Base-by-base conservation (phyloP, 768 basidiomycete genomes). In the Boletus rubescentipes region DNA sequence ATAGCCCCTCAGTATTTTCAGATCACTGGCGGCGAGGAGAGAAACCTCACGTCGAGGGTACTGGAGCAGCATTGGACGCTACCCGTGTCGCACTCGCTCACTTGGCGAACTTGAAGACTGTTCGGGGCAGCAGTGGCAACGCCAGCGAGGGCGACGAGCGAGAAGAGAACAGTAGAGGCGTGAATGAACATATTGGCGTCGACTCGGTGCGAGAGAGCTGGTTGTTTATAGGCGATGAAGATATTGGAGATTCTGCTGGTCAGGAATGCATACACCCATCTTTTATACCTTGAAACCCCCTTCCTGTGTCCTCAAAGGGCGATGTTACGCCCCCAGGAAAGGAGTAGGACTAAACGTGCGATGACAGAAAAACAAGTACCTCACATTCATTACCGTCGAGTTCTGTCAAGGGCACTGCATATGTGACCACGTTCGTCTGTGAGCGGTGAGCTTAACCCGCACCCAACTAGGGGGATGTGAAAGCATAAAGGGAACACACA, bases 71-170 rank as follows among this genome's bases (percentile, higher is more conserved):
- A 63, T 15, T 46, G 41, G 23, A 75, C 43, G n/a, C 61, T 43
- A 4, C 79, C 80, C 29, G 75, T 72, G 62, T 72, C 71, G 67
- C 80, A 81, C 16, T 63, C 1, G 42, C 18, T 37, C 14, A 9
- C 10, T 6, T 37, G 7, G 21, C 55, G 55, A 29, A 15, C 43
- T 14, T 44, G 44, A 21, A 59, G 45, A 10, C 21, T 39, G 31
- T 32, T 31, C 11, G 57, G 58, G 23, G n/a, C 43, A 20, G 54
- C 54, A 21, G 9, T 10, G 12, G 32, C 38, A 29, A 40, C 9
- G 12, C 58, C 54, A 18, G 34, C 43, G 34, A 63, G 46, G 34
- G 49, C 61, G 10, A 35, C 36, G 38, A 46, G 23, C 7, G 23
- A 50, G 49, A 60, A 36, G 34, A 49, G 6, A 21, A 46, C 5